Evolutionary conservation across 2,329 filamentous ascomycete genomes (phyloP).

Genomic region (Ophiostoma novo-ulmi): DNA sequence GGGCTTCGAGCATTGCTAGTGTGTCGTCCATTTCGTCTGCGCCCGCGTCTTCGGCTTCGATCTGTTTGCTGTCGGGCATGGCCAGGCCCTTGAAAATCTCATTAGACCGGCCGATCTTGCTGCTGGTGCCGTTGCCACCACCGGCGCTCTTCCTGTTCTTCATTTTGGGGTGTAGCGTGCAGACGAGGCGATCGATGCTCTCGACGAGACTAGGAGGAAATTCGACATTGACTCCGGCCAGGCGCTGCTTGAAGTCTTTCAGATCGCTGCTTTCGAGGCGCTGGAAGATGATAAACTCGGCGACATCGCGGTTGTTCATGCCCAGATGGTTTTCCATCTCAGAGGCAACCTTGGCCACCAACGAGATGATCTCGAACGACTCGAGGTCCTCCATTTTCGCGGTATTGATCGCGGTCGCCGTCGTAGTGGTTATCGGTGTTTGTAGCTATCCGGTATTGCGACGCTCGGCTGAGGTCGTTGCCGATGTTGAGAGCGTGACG

Average conservation of each 20-base stretch:
- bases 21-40: conserved; percentile 81
- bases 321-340: conserved; percentile 93
- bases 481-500: not conserved
- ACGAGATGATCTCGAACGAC: conserved; percentile 84
- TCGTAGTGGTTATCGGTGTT: not conserved
- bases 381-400: conserved; percentile 77
- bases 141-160: conserved; percentile 48
- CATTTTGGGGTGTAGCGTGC: conserved; percentile 86
- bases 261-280: conserved; percentile 68
- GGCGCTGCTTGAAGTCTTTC: conserved; percentile 66
- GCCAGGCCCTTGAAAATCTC: conserved; percentile 86
- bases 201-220: conserved; percentile 85
- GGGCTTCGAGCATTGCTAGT: conserved; percentile 79
- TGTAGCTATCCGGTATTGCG: not conserved
- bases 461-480: conserved; percentile 3
- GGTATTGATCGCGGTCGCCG: not conserved
- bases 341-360: conserved; percentile 89
- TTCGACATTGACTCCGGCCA: conserved; percentile 71
- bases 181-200: conserved; percentile 82
- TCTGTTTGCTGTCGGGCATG: conserved; percentile 66
- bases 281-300: conserved; percentile 92
- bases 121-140: conserved; percentile 32
- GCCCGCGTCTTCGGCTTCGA: conserved; percentile 34
- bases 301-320: conserved; percentile 87
- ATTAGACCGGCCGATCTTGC: conserved; percentile 39